Base-by-base conservation (phyloP, 2,329 filamentous ascomycete species). In the Penicillium sp. region DNA sequence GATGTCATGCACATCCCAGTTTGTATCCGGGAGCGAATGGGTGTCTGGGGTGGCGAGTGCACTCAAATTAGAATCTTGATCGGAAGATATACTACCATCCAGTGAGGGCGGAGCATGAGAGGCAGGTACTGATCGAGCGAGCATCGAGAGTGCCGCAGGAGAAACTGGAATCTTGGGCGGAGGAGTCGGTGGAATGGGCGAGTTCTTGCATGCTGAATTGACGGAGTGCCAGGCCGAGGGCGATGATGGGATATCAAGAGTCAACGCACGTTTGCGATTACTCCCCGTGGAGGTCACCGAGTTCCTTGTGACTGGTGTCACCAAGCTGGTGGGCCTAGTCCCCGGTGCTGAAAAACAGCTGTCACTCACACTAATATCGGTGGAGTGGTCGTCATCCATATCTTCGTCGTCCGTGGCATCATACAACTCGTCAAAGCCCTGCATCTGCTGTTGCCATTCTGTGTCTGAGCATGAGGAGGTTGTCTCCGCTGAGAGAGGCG, bases 1-100 rank as follows among this genome's bases (percentile, higher is more conserved):
- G 21, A 77, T 54, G 24, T 71, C 65, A 18, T 65, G 65, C 8
- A 64, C 43, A 47, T 78, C 77, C 91, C 91, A 95, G 51, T 83
- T 81, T 52, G 80, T 77, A 43, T 84, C 83, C 16, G 80, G 76
- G 31, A 81, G 78, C 9, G 78, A 77, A 26, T 75, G 84, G 60
- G 90, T 81, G 56, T 93, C 82, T 13, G 92, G 92, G 0, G 92
- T 97, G 10, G 90, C 86, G 5, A 93, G 92, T 45, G 91, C 91
- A 67, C 91, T 96, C 71, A 92, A 83, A 49, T 83, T 83, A 1
- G 91, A 90, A 72, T 95, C 83, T 70, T 96, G 92, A 68, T 97
- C 92, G 2, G 92, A 96, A 8, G 87, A 89, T 66, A 94, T 77
- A 74, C 91, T 96, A 19, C 92, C 92, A 75, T 96, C 92, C 3